Evolutionary conservation across 1,284 basidiomycete species (phyloP).

Genomic region (Cryptococcus floricola): DNA sequence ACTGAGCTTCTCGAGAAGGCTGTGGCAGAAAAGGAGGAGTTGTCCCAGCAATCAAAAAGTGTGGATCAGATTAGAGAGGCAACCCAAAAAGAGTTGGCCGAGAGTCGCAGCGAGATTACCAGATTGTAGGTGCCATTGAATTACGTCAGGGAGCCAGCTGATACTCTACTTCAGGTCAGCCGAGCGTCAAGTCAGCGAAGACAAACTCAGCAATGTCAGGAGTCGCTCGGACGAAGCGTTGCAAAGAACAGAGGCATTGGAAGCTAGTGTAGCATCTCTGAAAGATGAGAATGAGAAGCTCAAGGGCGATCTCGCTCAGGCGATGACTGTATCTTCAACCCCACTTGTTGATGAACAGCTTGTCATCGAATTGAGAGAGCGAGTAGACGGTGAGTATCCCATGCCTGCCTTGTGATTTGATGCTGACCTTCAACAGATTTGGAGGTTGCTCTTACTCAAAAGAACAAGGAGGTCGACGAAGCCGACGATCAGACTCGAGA

Average conservation of each 20-base stretch:
- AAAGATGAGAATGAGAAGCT: conserved; percentile 8
- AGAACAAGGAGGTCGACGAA: conserved; percentile 37
- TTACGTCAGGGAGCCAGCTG: not conserved
- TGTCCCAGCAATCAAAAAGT: not conserved
- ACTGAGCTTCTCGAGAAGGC: not conserved
- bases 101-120: not conserved
- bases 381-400: conserved; percentile 19
- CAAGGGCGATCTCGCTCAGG: conserved; percentile 3
- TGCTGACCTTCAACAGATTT: conserved; percentile 21
- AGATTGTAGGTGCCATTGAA: conserved; percentile 2
- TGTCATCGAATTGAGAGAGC: conserved; percentile 14
- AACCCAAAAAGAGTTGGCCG: not conserved
- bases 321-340: not conserved
- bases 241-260: too few relatives aligned
- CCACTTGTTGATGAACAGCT: conserved; percentile 3
- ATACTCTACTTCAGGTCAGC: not conserved
- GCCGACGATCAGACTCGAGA: conserved; percentile 34
- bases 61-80: not conserved
- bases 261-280: not conserved
- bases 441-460: conserved; percentile 24
- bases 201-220: not conserved
- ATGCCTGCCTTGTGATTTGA: not conserved
- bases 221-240: too few relatives aligned
- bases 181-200: not conserved
- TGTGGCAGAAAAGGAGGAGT: not conserved